Conservation (phyloP, 306 rosid species). For the Purshia tridentata region DNA sequence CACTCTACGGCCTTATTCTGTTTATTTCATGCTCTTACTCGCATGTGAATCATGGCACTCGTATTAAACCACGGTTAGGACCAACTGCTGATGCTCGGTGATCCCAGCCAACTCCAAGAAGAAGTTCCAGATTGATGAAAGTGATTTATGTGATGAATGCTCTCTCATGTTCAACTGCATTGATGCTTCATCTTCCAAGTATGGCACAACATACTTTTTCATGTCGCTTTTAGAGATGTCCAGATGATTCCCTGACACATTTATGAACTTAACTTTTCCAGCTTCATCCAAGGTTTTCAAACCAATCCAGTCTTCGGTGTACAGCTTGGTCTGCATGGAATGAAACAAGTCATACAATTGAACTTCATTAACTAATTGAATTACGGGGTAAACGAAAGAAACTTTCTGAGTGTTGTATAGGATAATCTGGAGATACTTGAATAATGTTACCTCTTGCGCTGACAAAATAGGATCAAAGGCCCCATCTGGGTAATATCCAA, state of each 20-base stretch:
- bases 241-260: constrained; percentile 66
- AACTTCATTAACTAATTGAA: no score
- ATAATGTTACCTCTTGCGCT: constrained; percentile 51
- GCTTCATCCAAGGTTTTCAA: constrained; percentile 75
- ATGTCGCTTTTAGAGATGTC: constrained; percentile 55
- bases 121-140: constrained; percentile 30
- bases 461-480: constrained; percentile 48
- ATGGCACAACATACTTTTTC: constrained; percentile 60
- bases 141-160: constrained; percentile 14
- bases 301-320: constrained; percentile 87
- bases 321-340: constrained; percentile 64
- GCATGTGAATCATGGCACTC: neutral
- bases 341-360: constrained; percentile 16
- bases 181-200: constrained; percentile 48
- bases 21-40: neutral
- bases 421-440: no score
- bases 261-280: constrained; percentile 65
- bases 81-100: constrained; percentile 5
- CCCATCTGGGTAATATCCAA: constrained; percentile 70
- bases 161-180: constrained; percentile 14
- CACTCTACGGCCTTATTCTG: neutral
- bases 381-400: no score
- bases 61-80: constrained; percentile 1
- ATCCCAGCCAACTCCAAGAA: constrained; percentile 25
- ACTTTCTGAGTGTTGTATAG: no score